Evolutionary conservation across 345 rosid genomes (phyloP), one percentile per base, ranked within the genome.

Genomic region (Gossypium stocksii): DNA sequence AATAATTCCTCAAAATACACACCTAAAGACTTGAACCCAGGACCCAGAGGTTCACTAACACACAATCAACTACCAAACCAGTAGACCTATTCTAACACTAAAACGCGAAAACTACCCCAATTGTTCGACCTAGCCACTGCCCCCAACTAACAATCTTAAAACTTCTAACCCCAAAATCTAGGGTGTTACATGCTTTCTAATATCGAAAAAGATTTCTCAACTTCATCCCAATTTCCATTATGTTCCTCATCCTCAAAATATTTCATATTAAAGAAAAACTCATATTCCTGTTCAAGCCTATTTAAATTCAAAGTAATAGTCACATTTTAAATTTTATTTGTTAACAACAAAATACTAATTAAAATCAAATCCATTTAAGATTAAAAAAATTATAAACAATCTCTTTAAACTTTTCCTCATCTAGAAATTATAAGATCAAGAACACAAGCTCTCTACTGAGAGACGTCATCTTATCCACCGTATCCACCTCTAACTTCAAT

Each of bases 261-360:
- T 85, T 91, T 95, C 97, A 93, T 91, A 82, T 93, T 95, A 81
- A 95, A 95, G 94, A 88, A 95, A 87, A 93, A 95, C 41, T 97
- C 97, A 81, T 97, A 93, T 83, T 95, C 98, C 85, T 90, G 97
- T 75, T 95, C 99, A 78, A 95, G 97, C 89, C 99, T 95, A 82
- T 44, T 75, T 64, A 72, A 52, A 73, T 70, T 54, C 25, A 51
- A 69, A n/a, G 7, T 1, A 70, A 17, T 64, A 43, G 59, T 13
- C 19, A 59, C 76, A 16, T 16, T 46, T 70, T 2, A 12, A 29
- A 70, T 3, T 49, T 34, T 25, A 45, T 3, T 48, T 52, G 38
- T 46, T 38, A 62, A 25, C 27, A 77, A 53, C 70, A 64, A 34
- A 69, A 22, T 10, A 74, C 59, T 44, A 51, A 56, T 43, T 29